Conservation (phyloP, 768 basidiomycete genomes). For the Leccinum subtestaceum region DNA sequence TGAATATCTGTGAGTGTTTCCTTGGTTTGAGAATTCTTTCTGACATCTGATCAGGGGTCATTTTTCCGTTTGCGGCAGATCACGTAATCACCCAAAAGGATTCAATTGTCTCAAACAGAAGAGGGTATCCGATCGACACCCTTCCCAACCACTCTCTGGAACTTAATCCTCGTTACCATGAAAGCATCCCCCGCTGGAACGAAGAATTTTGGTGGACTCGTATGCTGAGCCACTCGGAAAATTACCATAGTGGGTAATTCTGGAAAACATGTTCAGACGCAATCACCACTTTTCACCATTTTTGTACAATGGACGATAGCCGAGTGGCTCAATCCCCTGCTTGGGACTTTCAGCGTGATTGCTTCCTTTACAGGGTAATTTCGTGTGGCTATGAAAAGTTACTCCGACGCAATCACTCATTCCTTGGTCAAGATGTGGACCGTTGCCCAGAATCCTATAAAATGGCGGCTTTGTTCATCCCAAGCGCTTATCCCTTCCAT, state of each 20-base stretch:
- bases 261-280: slow-evolving; percentile 16
- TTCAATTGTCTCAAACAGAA: slow-evolving; percentile 5
- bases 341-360: slow-evolving; percentile 21
- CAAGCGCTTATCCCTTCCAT: neutral
- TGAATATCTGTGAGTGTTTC: neutral
- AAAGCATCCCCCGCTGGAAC: neutral
- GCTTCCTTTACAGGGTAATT: slow-evolving; percentile 20
- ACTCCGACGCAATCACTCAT: slow-evolving; percentile 27
- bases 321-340: slow-evolving; percentile 25
- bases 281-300: slow-evolving; percentile 22
- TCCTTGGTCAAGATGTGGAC: slow-evolving; percentile 15
- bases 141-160: neutral
- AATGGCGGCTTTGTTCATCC: slow-evolving; percentile 8
- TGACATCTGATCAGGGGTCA: neutral
- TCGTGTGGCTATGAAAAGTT: slow-evolving; percentile 14
- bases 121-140: slow-evolving; percentile 1
- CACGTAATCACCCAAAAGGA: slow-evolving; percentile 7
- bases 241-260: slow-evolving; percentile 11
- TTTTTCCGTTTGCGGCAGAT: neutral
- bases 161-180: neutral
- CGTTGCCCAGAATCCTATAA: slow-evolving; percentile 15
- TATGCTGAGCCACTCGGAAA: slow-evolving; percentile 12
- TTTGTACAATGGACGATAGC: slow-evolving; percentile 8
- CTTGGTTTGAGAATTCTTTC: neutral
- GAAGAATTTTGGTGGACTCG: neutral